Base-by-base conservation (phyloP, 805 yeast genomes). In the Yamadazyma ubonensis region DNA sequence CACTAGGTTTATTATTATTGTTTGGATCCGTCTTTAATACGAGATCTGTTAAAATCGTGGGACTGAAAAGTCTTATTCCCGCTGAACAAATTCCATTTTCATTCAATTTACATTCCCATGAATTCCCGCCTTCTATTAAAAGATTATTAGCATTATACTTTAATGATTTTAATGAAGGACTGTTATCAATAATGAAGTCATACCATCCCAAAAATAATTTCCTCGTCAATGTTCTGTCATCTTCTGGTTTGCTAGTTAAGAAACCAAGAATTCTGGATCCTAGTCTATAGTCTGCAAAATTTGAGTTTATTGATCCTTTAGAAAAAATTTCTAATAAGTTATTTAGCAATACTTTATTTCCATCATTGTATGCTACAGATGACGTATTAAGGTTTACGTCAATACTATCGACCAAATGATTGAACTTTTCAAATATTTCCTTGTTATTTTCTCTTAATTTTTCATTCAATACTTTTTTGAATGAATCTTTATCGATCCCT, bases 221-320 rank as follows among this genome's bases (percentile, higher is more conserved):
- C 3, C 71, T 44, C 4, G 43, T 30, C 1, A 63, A 31, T 2
- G 63, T 48, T 26, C 53, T 54, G 1, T 38, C 42, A 10, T 36
- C 29, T 3, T 56, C 47, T 1, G 55, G 52, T n/a, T 55, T 38
- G 19, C 44, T 45, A 6, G 73, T 68, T 17, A 68, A 51, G 35
- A 65, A 69, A 2, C 75, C 74, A 12, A 69, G 49, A 4, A 68
- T 64, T 36, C 73, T 49, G 0, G 72, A 46, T 2, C 72, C 73
- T 3, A 61, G 49, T 11, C 49, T 55, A 44, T 63, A 68, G 38
- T 64, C 69, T 5, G 73, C 73, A 44, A 62, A 69, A 43, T 69
- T 67, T 16, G 61, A 51, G 27, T 60, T 58, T n/a, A 59, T 45
- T 0, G 70, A 54, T 0, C 70, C 70, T 42, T 59, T 57, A 30